Evolutionary conservation across 495 filamentous ascomycete species (phyloP).

Genomic region (Elaphomyces granulatus): DNA sequence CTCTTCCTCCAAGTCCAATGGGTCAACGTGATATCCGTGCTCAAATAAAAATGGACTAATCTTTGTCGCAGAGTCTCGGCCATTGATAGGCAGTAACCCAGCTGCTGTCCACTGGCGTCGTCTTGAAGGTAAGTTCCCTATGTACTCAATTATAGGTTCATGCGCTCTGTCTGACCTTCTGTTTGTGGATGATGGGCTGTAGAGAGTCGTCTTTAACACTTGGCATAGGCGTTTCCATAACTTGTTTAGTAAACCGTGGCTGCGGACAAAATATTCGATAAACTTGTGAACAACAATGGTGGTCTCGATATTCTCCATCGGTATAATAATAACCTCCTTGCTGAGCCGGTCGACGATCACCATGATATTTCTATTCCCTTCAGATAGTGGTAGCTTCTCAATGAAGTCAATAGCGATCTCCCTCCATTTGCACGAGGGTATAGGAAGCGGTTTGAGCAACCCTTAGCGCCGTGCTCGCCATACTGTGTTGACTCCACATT

Average conservation of each 20-base stretch:
- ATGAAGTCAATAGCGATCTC: constrained; percentile 13
- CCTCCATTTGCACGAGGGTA: constrained; percentile 9
- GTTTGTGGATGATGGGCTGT: constrained; percentile 12
- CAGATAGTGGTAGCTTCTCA: neutral
- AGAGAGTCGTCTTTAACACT: constrained; percentile 7
- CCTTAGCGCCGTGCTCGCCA: constrained; percentile 5
- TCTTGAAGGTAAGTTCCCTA: too few species aligned
- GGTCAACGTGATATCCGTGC: too few species aligned
- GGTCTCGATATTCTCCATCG: constrained; percentile 5
- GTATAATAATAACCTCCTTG: constrained; percentile 6
- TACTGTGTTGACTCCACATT: neutral
- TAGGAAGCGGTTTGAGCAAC: constrained; percentile 9
- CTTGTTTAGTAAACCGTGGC: constrained; percentile 5
- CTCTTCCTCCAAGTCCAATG: too few species aligned
- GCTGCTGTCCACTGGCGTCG: too few species aligned
- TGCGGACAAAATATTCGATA: constrained; percentile 1
- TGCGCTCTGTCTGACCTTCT: constrained; percentile 6
- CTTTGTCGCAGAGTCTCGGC: too few species aligned
- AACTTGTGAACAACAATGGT: constrained; percentile 2
- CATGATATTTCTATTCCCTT: constrained; percentile 3
- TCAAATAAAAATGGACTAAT: too few species aligned
- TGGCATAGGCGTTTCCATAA: constrained; percentile 10
- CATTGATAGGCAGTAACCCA: too few species aligned
- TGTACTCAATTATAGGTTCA: too few species aligned
- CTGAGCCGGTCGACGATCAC: constrained; percentile 7